Percentiles rank a stretch among this genome's conserved stretches.
Evolutionary conservation across 805 yeast genomes (phyloP).

Genomic region (Zygosaccharomyces rouxii): DNA sequence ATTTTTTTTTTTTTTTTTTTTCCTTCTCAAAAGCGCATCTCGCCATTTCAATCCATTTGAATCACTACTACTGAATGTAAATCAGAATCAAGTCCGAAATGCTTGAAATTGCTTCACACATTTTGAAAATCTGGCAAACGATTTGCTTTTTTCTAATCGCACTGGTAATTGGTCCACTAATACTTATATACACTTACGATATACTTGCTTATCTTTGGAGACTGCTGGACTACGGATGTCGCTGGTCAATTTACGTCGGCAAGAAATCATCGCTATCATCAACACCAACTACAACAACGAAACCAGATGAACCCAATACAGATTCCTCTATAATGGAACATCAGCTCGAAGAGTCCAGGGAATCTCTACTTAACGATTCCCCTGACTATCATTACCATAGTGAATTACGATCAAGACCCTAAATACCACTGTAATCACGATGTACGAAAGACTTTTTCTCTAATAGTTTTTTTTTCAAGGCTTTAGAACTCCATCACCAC

Average conservation of each 20-base stretch:
- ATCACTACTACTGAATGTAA: no score
- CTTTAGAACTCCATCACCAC: neutral
- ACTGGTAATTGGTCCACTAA: conserved; percentile 12
- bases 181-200: conserved; percentile 14
- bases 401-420: neutral
- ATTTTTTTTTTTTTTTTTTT: neutral
- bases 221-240: conserved; percentile 6
- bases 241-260: conserved; percentile 3
- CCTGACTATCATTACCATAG: conserved; percentile 8
- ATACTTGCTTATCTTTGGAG: conserved; percentile 12
- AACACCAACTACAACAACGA: neutral
- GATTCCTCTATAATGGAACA: neutral
- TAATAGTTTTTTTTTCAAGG: neutral
- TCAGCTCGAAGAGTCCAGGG: conserved; percentile 7
- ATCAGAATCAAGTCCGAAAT: neutral
- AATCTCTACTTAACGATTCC: conserved; percentile 11
- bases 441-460: no score
- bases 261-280: neutral
- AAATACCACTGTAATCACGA: neutral
- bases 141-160: conserved; percentile 6
- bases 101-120: neutral
- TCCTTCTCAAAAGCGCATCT: neutral
- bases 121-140: conserved; percentile 1
- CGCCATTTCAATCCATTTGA: no score
- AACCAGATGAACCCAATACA: neutral